Base-by-base conservation (phyloP, 2,329 filamentous ascomycete genomes). In the Septoria linicola region DNA sequence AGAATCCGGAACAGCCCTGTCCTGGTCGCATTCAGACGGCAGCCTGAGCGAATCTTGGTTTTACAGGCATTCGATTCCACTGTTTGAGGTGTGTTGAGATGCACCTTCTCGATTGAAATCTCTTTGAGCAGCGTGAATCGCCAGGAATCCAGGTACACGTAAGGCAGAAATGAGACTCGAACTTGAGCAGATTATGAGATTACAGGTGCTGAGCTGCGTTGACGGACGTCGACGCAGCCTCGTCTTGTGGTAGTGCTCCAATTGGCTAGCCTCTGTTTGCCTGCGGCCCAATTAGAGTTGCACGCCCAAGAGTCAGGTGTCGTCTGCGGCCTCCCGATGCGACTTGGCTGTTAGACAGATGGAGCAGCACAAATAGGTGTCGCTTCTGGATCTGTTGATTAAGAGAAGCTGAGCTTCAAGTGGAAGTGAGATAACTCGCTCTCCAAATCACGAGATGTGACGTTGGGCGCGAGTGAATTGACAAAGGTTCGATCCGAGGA, bases 211-310 rank as follows among this genome's bases (percentile, higher is more conserved):
- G 23, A 27, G 23, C 23, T 27, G 23, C 10, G 5, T 27, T 5
- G 23, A 27, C 5, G 23, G 5, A 5, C 5, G 5, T 27, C 23
- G 10, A 10, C 23, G 10, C 40, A 52, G 49, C 49, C 49, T 52
- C 42, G 49, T 40, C 35, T 51, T 46, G 8, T 14, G 8, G 27
- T 21, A 21, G 20, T 20, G 44, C 44, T 39, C 20, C 44, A 36
- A 48, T 48, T 48, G 44, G 44, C 16, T 41, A 35, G 27, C 34
- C 35, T 20, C 36, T 36, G 44, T 51, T 51, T 51, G 49, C 42
- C 41, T 47, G 49, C 41, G 27, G 49, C 49, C 49, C 49, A 42
- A 46, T 21, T 32, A 30, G 25, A 35, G 44, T 48, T 40, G 16
- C 44, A 32, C 40, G 27, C 35, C 25, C 35, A 41, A 48, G 35